A percentile compares a stretch with the other conserved stretches of the same genome.
phyloP scores from a whole-genome alignment of 2,329 filamentous ascomycete species.

The Xylaria sp. region DNA sequence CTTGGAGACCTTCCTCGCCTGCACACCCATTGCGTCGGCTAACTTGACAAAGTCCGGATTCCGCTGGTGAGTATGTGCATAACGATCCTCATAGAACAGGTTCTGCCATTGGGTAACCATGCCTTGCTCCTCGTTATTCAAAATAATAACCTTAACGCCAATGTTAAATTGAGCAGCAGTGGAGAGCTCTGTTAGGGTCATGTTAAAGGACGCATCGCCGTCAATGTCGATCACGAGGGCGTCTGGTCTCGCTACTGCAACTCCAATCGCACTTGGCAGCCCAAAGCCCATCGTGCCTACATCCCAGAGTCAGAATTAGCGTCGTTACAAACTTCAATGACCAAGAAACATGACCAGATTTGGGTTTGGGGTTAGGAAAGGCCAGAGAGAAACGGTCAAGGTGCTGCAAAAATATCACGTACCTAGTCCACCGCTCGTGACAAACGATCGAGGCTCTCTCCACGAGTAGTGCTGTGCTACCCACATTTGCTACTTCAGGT shows the following conservation, averaged over 20 bases:
- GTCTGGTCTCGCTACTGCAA: slow-evolving; percentile 65
- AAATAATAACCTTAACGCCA: slow-evolving; percentile 90
- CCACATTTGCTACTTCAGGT: slow-evolving; percentile 81
- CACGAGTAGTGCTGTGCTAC: slow-evolving; percentile 88
- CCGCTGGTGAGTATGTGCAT: slow-evolving; percentile 89
- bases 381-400: slow-evolving; percentile 24
- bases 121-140: slow-evolving; percentile 98
- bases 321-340: slow-evolving; percentile 31
- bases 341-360: slow-evolving; percentile 20
- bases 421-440: slow-evolving; percentile 44
- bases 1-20: slow-evolving; percentile 76
- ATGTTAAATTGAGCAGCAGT: slow-evolving; percentile 97
- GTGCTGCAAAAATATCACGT: slow-evolving; percentile 28
- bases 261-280: slow-evolving; percentile 91
- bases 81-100: slow-evolving; percentile 95
- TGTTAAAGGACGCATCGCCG: slow-evolving; percentile 96
- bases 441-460: neutral
- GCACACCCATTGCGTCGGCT: slow-evolving; percentile 88
- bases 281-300: slow-evolving; percentile 97
- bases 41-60: slow-evolving; percentile 97
- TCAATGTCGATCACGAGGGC: slow-evolving; percentile 95
- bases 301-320: slow-evolving; percentile 31
- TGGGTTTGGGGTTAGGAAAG: slow-evolving; percentile 23
- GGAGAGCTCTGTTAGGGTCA: slow-evolving; percentile 95
- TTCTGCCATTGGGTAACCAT: slow-evolving; percentile 99